Evolutionary conservation across 116 monocot species (phyloP), one percentile per base, ranked within the genome.

Genomic region (Posidonia oceanica): DNA sequence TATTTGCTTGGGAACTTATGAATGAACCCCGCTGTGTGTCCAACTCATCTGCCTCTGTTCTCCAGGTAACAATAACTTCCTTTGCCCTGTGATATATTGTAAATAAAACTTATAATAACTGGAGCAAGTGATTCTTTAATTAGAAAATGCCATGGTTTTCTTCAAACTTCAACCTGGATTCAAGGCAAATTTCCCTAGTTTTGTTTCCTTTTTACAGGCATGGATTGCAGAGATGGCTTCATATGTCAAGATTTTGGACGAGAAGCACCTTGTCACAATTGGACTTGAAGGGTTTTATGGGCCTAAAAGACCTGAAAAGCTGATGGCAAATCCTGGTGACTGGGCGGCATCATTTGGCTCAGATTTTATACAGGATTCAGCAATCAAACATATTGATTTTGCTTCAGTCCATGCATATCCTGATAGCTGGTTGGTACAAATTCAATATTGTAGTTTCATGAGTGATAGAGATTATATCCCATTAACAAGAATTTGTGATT

Each of bases 341-440:
- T 94, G 94, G 94, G 94, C 94, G 57, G 76, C 80, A 67, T 77
- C 80, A 39, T 80, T 94, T 39, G 83, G 94, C 57, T 90, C 94
- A 41, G 90, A 94, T 79, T 94, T 94, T 62, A 82, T 90, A 56
- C 85, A 87, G 70, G 90, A 90, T 52, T 94, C 94, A 58, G 87
- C 80, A 1, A 61, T 59, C 53, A 66, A 82, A 54, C 61, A 83
- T 40, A 87, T 94, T 37, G 94, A 90, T 78, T 94, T 94, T 78
- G 87, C 90, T 73, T 90, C 94, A n/a, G 94, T 88, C 42, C 90
- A 94, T 82, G 85, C 94, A 63, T 94, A 94, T 81, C 90, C 94
- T 57, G 94, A 94, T 82, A 88, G 70, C 78, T 94, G 94, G 90
- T 91, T 36, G 29, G 76, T 71, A 14, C 37, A n/a, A 2, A 51